Evolutionary conservation across 106 monocot genomes (phyloP).

Genomic region (Xerophyta viscosa): DNA sequence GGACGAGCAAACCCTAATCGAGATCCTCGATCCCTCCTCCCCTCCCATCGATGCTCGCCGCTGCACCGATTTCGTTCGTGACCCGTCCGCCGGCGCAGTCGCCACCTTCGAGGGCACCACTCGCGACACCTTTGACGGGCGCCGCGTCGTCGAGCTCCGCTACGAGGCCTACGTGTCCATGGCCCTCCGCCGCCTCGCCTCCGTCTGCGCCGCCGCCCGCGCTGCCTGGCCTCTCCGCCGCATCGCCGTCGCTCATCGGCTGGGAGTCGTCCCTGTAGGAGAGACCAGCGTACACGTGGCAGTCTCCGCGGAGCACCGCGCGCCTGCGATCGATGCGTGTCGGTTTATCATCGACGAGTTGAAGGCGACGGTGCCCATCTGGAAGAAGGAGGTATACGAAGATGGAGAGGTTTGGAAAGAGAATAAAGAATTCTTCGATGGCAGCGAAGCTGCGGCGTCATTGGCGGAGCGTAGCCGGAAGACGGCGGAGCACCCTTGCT

Average conservation of each 20-base stretch:
- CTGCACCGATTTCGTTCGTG: constrained; percentile 62
- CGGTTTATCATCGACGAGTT: constrained; percentile 82
- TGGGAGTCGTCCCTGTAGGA: constrained; percentile 51
- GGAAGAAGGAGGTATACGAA: constrained; percentile 97
- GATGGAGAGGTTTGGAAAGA: constrained; percentile 96
- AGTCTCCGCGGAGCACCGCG: constrained; percentile 64
- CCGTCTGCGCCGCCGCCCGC: constrained; percentile 37
- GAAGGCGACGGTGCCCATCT: constrained; percentile 83
- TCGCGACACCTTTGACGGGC: constrained; percentile 77
- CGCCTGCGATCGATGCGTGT: constrained; percentile 76
- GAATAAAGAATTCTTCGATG: constrained; percentile 52
- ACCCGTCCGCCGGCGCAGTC: constrained; percentile 70
- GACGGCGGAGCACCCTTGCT: neutral
- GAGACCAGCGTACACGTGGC: constrained; percentile 92
- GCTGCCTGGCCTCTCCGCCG: constrained; percentile 25
- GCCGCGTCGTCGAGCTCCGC: constrained; percentile 66
- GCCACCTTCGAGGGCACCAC: constrained; percentile 94
- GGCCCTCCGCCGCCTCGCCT: constrained; percentile 49
- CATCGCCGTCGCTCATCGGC: constrained; percentile 62
- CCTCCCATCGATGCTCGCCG: constrained; percentile 32
- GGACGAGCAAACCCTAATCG: constrained; percentile 44
- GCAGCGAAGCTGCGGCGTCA: neutral
- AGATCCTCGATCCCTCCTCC: constrained; percentile 49
- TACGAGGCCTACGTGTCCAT: constrained; percentile 89
- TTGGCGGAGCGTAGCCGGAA: no score